A percentile compares a stretch with the other conserved stretches of the same genome.
Conservation (phyloP, 352 stramenopile species). For the Globisporangium echinulatum region DNA sequence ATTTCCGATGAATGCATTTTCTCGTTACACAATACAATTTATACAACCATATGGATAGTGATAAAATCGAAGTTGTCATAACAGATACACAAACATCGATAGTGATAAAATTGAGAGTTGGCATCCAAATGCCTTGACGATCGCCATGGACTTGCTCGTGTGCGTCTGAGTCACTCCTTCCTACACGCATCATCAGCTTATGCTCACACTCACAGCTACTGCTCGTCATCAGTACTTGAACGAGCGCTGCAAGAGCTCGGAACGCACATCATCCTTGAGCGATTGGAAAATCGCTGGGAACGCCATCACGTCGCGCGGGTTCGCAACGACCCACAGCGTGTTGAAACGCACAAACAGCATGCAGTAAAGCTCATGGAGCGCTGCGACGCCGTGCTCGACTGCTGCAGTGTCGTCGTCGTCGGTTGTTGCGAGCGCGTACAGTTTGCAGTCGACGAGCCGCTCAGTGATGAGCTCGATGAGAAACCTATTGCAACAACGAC, state of each 20-base stretch:
- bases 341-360: constrained; percentile 81
- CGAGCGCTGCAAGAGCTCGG: constrained; percentile 44
- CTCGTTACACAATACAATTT: background rate
- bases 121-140: background rate
- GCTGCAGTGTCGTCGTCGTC: constrained; percentile 3
- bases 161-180: too few species aligned
- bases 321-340: constrained; percentile 73
- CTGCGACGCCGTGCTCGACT: constrained; percentile 28
- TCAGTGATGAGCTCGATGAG: constrained; percentile 69
- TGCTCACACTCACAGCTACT: background rate
- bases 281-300: constrained; percentile 80
- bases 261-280: constrained; percentile 63
- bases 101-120: background rate
- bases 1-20: background rate
- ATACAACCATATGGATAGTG: too few species aligned
- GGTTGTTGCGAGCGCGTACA: constrained; percentile 38
- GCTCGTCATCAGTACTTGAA: constrained; percentile 48
- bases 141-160: background rate
- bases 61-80: too few species aligned
- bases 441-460: constrained; percentile 63
- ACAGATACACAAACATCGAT: background rate
- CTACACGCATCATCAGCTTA: too few species aligned
- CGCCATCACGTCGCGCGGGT: constrained; percentile 80
- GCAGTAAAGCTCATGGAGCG: constrained; percentile 74
- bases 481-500: constrained; percentile 28